Evolutionary conservation across 257 asterid genomes (phyloP).

Genomic region (Scutellaria galericulata): DNA sequence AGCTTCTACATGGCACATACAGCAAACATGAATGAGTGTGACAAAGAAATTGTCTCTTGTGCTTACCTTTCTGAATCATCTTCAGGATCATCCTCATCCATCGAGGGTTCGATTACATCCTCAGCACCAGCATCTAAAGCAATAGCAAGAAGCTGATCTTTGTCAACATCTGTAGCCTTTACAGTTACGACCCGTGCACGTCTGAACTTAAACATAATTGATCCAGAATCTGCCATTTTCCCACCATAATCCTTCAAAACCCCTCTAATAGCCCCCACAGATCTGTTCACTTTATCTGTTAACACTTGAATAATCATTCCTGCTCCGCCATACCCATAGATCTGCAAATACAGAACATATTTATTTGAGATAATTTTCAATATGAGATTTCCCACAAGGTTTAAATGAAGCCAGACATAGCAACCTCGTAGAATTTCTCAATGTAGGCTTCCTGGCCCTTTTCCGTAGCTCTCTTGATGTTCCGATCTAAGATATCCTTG

Average conservation of each 20-base stretch:
- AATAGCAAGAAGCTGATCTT: constrained; percentile 69
- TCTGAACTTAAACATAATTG: constrained; percentile 81
- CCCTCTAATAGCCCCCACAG: constrained; percentile 75
- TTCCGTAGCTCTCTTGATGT: constrained; percentile 89
- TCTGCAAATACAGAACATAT: constrained; percentile 43
- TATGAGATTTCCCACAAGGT: constrained; percentile 7
- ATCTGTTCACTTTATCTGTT: constrained; percentile 84
- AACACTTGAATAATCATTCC: constrained; percentile 83
- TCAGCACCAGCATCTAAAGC: constrained; percentile 97
- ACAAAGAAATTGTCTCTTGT: constrained; percentile 13
- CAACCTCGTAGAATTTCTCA: constrained; percentile 85
- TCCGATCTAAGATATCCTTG: constrained; percentile 80
- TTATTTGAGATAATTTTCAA: not conserved
- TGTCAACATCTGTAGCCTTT: constrained; percentile 66
- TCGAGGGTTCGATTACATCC: constrained; percentile 78
- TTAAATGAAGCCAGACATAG: constrained; percentile 17
- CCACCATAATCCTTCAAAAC: constrained; percentile 83
- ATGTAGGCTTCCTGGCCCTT: constrained; percentile 88
- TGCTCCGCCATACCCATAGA: constrained; percentile 93
- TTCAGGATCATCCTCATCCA: constrained; percentile 63
- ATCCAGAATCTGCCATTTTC: constrained; percentile 95
- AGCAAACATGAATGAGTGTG: not conserved
- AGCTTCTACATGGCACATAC: not conserved
- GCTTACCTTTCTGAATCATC: constrained; percentile 71
- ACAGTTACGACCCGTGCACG: constrained; percentile 78